These are phyloP conservation scores for Penicillium sp. DNA, from an alignment of 2,329 filamentous ascomycete genomes.

Conservation along the genomic window DNA sequence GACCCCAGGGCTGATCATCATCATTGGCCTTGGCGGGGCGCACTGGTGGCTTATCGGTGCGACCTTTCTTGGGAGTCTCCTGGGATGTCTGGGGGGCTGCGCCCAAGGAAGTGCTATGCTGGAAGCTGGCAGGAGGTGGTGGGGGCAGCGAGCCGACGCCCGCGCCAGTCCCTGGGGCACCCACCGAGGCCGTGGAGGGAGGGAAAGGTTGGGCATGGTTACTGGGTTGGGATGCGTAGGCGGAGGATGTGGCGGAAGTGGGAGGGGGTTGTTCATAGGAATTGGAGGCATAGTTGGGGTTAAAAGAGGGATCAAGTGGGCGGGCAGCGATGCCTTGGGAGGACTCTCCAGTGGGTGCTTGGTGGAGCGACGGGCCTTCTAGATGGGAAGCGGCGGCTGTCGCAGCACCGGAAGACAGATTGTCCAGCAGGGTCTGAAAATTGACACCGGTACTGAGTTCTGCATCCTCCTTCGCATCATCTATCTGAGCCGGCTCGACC, in stretches of 20 bases:
- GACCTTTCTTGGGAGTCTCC: slow-evolving; percentile 25
- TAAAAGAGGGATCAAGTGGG: slow-evolving; percentile 40
- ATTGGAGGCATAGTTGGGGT: slow-evolving; percentile 36
- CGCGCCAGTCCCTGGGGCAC: slow-evolving; percentile 35
- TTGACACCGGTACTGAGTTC: slow-evolving; percentile 38
- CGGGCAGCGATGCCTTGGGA: slow-evolving; percentile 43
- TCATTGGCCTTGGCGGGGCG: slow-evolving; percentile 27
- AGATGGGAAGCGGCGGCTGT: slow-evolving; percentile 24
- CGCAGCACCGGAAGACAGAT: slow-evolving; percentile 36
- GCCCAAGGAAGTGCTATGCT: slow-evolving; percentile 27
- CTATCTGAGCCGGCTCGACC: slow-evolving; percentile 19
- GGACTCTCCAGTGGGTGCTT: slow-evolving; percentile 29
- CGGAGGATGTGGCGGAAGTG: slow-evolving; percentile 26
- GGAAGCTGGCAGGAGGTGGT: slow-evolving; percentile 41
- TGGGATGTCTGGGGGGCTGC: slow-evolving; percentile 20
- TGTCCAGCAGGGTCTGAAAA: slow-evolving; percentile 48
- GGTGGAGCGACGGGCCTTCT: slow-evolving; percentile 28
- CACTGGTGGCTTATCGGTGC: slow-evolving; percentile 25
- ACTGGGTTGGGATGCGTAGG: slow-evolving; percentile 35
- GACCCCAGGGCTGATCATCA: slow-evolving; percentile 46
- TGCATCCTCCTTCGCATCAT: slow-evolving; percentile 22
- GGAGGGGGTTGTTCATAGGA: slow-evolving; percentile 38
- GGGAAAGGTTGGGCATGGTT: slow-evolving; percentile 29
- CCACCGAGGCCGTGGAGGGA: slow-evolving; percentile 26
- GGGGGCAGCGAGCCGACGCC: slow-evolving; percentile 37